Percentiles rank a stretch among this genome's conserved stretches.
Conservation (phyloP, 1,284 basidiomycete genomes). For the Rhodotorula sp. region DNA sequence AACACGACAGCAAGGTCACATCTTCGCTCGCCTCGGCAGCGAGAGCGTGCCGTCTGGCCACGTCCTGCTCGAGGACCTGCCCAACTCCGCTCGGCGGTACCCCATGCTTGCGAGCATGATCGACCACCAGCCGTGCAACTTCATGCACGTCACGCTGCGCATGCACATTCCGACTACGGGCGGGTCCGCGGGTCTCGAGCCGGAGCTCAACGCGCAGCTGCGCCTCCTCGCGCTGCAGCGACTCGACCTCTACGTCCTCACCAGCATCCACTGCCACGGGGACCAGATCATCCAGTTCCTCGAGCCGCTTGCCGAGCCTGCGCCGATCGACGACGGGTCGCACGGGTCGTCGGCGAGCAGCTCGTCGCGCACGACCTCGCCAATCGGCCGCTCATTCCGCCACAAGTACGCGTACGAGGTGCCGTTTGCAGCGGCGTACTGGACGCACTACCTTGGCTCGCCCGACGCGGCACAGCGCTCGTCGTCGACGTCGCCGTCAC, state of each 20-base stretch:
- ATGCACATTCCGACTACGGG: constrained; percentile 46
- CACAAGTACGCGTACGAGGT: constrained; percentile 34
- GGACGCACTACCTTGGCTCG: constrained; percentile 46
- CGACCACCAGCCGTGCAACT: constrained; percentile 51
- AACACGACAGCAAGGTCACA: constrained; percentile 7
- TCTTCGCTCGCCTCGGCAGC: constrained; percentile 27
- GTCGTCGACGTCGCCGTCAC: background rate
- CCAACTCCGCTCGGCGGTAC: constrained; percentile 41
- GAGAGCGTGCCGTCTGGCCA: constrained; percentile 2
- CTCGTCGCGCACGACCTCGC: background rate
- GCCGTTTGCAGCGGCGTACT: constrained; percentile 51
- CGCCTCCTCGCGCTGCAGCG: constrained; percentile 45
- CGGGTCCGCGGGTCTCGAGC: background rate
- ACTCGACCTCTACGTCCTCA: constrained; percentile 39
- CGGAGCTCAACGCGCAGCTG: constrained; percentile 48
- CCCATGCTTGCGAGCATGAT: constrained; percentile 50
- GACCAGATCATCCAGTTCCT: constrained; percentile 29
- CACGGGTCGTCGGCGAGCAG: background rate
- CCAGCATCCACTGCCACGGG: constrained; percentile 49
- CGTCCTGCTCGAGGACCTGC: constrained; percentile 33
- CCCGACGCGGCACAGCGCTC: constrained; percentile 6
- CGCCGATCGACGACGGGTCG: background rate
- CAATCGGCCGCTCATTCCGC: background rate
- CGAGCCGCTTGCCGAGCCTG: constrained; percentile 15
- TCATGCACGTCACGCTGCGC: constrained; percentile 52